These are phyloP conservation scores for Heritiera fomes DNA, from an alignment of 345 rosid species.

Conservation along the genomic window DNA sequence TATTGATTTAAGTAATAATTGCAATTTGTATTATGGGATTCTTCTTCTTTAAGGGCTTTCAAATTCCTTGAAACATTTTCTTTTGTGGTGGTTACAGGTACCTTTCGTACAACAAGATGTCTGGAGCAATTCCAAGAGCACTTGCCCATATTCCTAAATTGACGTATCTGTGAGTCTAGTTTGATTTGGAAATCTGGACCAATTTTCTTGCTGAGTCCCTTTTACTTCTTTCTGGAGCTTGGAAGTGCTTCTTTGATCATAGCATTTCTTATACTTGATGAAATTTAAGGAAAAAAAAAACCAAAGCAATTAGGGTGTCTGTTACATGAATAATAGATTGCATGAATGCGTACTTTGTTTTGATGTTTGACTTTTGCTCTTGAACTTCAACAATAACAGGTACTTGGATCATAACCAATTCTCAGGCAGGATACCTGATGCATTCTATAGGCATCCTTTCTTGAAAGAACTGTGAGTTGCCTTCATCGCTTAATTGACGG, in stretches of 20 bases:
- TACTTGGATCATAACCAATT: conserved; percentile 96
- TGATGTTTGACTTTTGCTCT: neutral
- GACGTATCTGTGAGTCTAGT: conserved; percentile 59
- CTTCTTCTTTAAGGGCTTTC: neutral
- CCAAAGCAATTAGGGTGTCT: neutral
- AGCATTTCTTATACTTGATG: neutral
- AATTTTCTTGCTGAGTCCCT: neutral
- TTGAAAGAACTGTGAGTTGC: conserved; percentile 87
- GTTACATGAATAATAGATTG: neutral
- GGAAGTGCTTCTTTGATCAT: neutral
- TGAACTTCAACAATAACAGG: conserved; percentile 41
- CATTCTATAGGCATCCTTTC: conserved; percentile 75
- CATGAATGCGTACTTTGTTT: neutral
- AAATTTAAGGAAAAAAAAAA: neutral
- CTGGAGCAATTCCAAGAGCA: conserved; percentile 72
- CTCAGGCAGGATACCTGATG: conserved; percentile 79
- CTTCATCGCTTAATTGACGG: neutral
- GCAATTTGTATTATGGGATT: neutral
- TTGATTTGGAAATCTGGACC: neutral
- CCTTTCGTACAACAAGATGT: conserved; percentile 80
- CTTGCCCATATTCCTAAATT: conserved; percentile 74
- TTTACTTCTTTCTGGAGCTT: neutral
- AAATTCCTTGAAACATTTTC: conserved; percentile 12
- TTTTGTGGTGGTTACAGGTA: conserved; percentile 49
- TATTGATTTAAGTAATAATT: neutral